Evolutionary conservation across 192 early-diverging fungal species (phyloP).

Genomic region (Linnemannia elongata): DNA sequence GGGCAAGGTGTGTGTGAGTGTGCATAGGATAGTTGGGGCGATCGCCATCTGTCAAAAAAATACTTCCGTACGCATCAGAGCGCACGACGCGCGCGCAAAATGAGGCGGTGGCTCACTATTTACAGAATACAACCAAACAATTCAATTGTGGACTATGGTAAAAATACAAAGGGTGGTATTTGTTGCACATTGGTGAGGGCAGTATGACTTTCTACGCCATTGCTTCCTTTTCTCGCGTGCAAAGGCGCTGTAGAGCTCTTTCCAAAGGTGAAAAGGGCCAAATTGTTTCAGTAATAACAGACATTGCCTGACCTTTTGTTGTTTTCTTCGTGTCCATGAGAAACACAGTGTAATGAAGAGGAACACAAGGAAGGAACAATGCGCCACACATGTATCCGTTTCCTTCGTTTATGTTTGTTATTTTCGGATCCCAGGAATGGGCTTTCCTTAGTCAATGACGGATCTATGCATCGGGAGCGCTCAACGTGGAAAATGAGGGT

Average conservation of each 20-base stretch:
- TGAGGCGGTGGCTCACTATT: background rate
- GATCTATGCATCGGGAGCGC: background rate
- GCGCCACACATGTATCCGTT: background rate
- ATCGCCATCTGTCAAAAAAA: conserved; percentile 1
- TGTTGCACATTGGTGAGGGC: background rate
- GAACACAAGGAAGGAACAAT: background rate
- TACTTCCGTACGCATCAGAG: background rate
- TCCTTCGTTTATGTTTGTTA: background rate
- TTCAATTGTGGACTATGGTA: background rate
- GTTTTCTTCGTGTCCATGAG: background rate
- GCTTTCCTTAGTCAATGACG: background rate
- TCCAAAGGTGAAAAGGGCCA: background rate
- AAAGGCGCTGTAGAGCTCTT: background rate
- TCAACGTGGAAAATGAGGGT: background rate
- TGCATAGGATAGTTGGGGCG: conserved; percentile 6
- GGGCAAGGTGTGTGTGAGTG: background rate
- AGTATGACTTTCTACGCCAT: background rate
- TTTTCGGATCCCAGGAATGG: conserved; percentile 1
- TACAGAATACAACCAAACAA: background rate
- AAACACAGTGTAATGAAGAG: no score
- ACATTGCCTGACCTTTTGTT: background rate
- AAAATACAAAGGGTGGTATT: background rate
- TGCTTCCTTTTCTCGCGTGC: background rate
- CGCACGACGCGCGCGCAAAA: background rate
- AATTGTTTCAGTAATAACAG: background rate